Percentiles rank a stretch among this genome's conserved stretches.
Evolutionary conservation across 2,329 filamentous ascomycete genomes (phyloP).

Genomic region (Pseudonectria buxi): DNA sequence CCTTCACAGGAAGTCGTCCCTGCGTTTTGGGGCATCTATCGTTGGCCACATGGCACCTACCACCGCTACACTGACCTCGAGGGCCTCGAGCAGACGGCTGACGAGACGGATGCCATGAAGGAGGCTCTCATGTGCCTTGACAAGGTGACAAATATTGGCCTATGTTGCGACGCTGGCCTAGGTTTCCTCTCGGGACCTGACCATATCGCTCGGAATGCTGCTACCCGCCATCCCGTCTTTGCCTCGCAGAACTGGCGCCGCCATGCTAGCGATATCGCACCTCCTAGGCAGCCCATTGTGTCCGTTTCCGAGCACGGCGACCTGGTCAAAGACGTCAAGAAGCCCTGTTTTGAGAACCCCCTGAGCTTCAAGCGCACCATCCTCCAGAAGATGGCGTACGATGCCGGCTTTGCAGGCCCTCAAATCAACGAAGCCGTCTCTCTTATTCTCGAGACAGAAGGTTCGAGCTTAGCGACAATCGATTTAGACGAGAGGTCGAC

Average conservation of each 20-base stretch:
- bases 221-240: conserved; percentile 30
- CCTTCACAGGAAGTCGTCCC: conserved; percentile 45
- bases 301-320: conserved; percentile 20
- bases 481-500: conserved; percentile 28
- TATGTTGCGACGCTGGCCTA: conserved; percentile 61
- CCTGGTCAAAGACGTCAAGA: conserved; percentile 14
- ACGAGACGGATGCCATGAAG: conserved; percentile 56
- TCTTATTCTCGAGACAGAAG: conserved; percentile 30
- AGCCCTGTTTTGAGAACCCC: conserved; percentile 18
- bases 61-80: conserved; percentile 53
- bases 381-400: conserved; percentile 30
- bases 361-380: conserved; percentile 25
- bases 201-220: conserved; percentile 39
- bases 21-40: conserved; percentile 58
- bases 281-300: conserved; percentile 10
- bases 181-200: conserved; percentile 62
- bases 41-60: conserved; percentile 56
- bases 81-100: conserved; percentile 54
- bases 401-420: conserved; percentile 27
- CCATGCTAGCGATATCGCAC: conserved; percentile 6
- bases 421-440: conserved; percentile 28
- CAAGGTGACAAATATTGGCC: conserved; percentile 54
- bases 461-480: conserved; percentile 21
- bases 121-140: conserved; percentile 50
- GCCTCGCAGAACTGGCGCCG: conserved; percentile 21